Conservation (phyloP, 176 grass and related monocot species). For the Eragrostis curvula region DNA sequence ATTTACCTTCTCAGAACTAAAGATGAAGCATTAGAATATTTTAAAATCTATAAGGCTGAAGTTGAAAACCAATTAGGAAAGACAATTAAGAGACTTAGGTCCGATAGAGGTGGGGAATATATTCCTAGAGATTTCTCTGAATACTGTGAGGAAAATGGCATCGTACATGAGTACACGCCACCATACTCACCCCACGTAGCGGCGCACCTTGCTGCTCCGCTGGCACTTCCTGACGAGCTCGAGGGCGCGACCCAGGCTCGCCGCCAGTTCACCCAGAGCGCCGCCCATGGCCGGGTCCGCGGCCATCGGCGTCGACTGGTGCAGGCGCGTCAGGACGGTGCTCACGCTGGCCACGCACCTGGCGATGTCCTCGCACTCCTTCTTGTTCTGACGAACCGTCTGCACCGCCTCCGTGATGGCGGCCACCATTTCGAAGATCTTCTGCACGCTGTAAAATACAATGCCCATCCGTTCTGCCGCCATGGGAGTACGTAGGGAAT, state of each 20-base stretch:
- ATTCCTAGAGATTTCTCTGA: too few species aligned
- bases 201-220: background rate
- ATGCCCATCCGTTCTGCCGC: background rate
- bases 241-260: background rate
- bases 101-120: too few species aligned
- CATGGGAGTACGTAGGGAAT: background rate
- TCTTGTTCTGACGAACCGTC: background rate
- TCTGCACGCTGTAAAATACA: background rate
- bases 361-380: background rate
- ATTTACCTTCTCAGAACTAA: too few species aligned
- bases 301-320: background rate
- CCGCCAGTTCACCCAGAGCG: background rate
- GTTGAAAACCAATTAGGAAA: too few species aligned
- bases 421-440: background rate
- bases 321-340: background rate
- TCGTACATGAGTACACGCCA: too few species aligned
- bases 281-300: background rate
- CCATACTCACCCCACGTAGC: too few species aligned
- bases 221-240: slow-evolving; percentile 14
- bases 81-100: too few species aligned
- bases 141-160: too few species aligned
- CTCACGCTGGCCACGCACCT: background rate
- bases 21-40: too few species aligned
- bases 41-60: too few species aligned
- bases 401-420: slow-evolving; percentile 7